Conservation (phyloP, 2,329 filamentous ascomycete species). For the Trichoderma atrobrunneum region DNA sequence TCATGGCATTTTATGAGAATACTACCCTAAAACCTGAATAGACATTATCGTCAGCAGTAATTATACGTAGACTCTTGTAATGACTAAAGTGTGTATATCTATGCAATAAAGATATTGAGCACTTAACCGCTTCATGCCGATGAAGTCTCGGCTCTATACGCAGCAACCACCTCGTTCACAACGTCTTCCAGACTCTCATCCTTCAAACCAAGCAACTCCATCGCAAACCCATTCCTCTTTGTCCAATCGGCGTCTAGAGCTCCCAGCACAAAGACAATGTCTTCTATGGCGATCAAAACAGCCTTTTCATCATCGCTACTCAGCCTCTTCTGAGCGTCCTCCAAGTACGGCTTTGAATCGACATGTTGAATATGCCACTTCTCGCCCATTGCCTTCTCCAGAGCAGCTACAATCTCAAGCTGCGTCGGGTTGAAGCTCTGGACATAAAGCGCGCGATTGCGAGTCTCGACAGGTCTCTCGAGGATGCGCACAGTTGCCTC, state of each 20-base stretch:
- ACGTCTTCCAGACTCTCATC: constrained; percentile 46
- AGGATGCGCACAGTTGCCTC: constrained; percentile 50
- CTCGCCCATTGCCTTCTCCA: constrained; percentile 49
- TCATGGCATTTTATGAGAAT: background rate
- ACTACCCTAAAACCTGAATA: background rate
- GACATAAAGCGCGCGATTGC: constrained; percentile 49
- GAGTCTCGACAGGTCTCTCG: constrained; percentile 47
- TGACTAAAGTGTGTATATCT: background rate
- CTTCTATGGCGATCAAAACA: constrained; percentile 34
- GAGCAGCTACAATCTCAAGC: constrained; percentile 42
- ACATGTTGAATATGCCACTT: constrained; percentile 36
- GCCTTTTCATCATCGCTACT: constrained; percentile 38
- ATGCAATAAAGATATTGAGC: background rate
- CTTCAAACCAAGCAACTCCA: constrained; percentile 45
- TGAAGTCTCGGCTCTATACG: constrained; percentile 14
- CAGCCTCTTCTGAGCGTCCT: constrained; percentile 36
- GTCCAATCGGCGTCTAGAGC: constrained; percentile 50
- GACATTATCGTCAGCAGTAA: background rate
- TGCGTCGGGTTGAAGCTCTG: constrained; percentile 49
- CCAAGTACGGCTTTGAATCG: constrained; percentile 40
- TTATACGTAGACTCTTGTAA: background rate
- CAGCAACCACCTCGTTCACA: constrained; percentile 36
- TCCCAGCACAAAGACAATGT: constrained; percentile 50
- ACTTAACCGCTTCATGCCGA: background rate
- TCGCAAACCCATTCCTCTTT: constrained; percentile 42